Conservation (phyloP, 2,329 filamentous ascomycete genomes). For the Microcera coccophila region DNA sequence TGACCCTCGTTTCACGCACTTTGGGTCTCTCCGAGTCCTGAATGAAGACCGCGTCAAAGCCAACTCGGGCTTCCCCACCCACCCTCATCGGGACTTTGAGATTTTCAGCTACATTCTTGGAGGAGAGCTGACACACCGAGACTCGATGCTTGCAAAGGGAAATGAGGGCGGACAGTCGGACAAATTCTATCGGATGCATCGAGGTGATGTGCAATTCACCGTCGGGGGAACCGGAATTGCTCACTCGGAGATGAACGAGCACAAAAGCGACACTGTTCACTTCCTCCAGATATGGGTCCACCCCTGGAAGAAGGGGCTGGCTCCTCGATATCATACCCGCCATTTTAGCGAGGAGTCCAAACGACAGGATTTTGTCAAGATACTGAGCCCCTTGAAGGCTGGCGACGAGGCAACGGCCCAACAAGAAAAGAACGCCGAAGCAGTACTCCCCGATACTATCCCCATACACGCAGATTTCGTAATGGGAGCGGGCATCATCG, state of each 20-base stretch:
- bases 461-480: constrained; percentile 80
- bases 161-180: constrained; percentile 56
- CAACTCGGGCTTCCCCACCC: constrained; percentile 75
- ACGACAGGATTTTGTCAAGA: constrained; percentile 64
- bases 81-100: constrained; percentile 81
- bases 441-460: constrained; percentile 63
- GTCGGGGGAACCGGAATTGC: constrained; percentile 78
- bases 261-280: constrained; percentile 66
- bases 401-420: constrained; percentile 58
- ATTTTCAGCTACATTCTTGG: constrained; percentile 87
- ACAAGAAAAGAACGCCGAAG: constrained; percentile 61
- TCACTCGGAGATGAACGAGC: constrained; percentile 80
- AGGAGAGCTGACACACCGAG: constrained; percentile 82
- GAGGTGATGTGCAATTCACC: constrained; percentile 86
- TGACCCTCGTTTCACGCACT: constrained; percentile 63
- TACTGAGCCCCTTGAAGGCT: constrained; percentile 70
- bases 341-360: constrained; percentile 72
- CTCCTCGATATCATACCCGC: constrained; percentile 71
- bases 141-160: constrained; percentile 74
- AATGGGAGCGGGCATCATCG: constrained; percentile 75
- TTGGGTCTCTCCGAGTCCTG: constrained; percentile 75
- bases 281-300: constrained; percentile 88
- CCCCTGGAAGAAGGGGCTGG: constrained; percentile 69
- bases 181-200: constrained; percentile 65
- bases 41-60: constrained; percentile 82